A percentile compares a stretch with the other conserved stretches of the same genome.
phyloP scores from a whole-genome alignment of 2,329 filamentous ascomycete genomes.

The Pestalotiopsis sp. region DNA sequence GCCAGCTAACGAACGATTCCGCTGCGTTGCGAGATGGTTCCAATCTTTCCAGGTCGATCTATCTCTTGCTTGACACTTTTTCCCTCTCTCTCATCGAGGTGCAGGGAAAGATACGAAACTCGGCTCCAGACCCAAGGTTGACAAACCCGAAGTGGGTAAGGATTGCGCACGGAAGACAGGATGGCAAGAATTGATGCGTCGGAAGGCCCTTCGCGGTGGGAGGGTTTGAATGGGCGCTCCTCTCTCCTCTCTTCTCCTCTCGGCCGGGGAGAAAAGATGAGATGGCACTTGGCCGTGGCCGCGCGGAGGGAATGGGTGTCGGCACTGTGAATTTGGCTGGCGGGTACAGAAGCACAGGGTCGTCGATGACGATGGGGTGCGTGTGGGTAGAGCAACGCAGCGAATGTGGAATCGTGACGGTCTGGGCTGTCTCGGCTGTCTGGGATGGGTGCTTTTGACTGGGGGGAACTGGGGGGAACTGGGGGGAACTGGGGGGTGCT shows the following conservation, averaged over 20 bases:
- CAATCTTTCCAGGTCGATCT: neutral
- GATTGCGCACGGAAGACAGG: neutral
- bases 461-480: neutral
- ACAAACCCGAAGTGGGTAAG: neutral
- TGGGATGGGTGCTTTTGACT: neutral
- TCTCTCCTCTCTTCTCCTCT: neutral
- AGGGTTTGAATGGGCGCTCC: neutral
- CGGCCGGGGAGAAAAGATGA: neutral
- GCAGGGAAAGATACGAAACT: neutral
- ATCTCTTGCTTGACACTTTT: neutral
- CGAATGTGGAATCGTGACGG: neutral
- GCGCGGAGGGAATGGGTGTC: neutral
- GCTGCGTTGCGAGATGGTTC: neutral
- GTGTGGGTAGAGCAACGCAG: neutral
- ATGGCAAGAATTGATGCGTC: neutral
- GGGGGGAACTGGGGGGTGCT: neutral
- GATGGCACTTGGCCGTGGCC: neutral
- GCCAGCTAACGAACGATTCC: slow-evolving; percentile 1
- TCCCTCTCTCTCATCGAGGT: neutral
- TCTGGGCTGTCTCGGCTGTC: no score
- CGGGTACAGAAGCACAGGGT: neutral
- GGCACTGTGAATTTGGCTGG: neutral
- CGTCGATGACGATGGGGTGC: neutral
- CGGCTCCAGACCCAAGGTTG: neutral
- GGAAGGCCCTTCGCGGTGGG: neutral